These are phyloP conservation scores for Phyllosticta paracitricarpa DNA, from an alignment of 2,329 filamentous ascomycete genomes.

Conservation along the genomic window DNA sequence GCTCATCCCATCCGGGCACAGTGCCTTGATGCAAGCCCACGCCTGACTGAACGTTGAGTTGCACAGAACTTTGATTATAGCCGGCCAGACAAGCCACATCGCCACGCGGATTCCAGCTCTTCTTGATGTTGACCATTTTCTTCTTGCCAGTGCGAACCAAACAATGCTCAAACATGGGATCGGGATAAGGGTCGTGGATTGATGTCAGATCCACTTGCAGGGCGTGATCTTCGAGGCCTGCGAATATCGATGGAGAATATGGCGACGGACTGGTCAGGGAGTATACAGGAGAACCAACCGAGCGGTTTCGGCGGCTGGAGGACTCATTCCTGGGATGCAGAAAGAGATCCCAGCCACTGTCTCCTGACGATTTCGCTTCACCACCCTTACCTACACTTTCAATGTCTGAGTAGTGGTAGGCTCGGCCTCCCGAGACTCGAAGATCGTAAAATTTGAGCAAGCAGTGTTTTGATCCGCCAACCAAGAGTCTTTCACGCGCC, in stretches of 20 bases:
- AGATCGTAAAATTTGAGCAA: slow-evolving; percentile 55
- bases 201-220: slow-evolving; percentile 35
- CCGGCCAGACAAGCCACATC: slow-evolving; percentile 35
- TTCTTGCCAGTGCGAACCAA: not conserved
- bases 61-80: slow-evolving; percentile 36
- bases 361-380: not conserved
- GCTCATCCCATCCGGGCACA: slow-evolving; percentile 24
- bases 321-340: slow-evolving; percentile 27
- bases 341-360: slow-evolving; percentile 36
- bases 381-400: not conserved
- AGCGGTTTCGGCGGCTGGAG: slow-evolving; percentile 14
- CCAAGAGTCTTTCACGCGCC: slow-evolving; percentile 47
- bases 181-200: slow-evolving; percentile 33
- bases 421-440: slow-evolving; percentile 37
- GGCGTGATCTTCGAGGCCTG: slow-evolving; percentile 37
- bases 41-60: slow-evolving; percentile 30
- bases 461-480: slow-evolving; percentile 46
- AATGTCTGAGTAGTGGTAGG: slow-evolving; percentile 27
- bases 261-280: slow-evolving; percentile 37
- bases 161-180: slow-evolving; percentile 19
- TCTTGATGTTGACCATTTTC: slow-evolving; percentile 17
- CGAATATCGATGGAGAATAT: slow-evolving; percentile 36
- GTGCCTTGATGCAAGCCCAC: slow-evolving; percentile 16
- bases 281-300: slow-evolving; percentile 35
- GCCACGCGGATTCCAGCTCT: slow-evolving; percentile 23